phyloP scores from a whole-genome alignment of 139 green algal species.

The Chlamydomonas applanata region DNA sequence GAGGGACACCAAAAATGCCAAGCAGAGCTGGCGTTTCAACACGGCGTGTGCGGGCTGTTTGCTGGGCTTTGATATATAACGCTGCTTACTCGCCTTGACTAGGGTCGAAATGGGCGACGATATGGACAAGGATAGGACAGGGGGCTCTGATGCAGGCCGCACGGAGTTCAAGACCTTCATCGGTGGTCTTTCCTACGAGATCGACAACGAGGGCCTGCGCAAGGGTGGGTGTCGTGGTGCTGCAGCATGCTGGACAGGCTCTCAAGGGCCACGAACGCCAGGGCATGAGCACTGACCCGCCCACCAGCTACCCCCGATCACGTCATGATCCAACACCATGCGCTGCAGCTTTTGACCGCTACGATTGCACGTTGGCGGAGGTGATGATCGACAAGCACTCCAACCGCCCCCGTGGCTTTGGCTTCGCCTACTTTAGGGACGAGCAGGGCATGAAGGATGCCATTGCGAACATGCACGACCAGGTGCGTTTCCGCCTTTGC shows the following conservation, averaged over 20 bases:
- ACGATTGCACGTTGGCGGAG: conserved; percentile 27
- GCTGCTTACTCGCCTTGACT: too few relatives aligned
- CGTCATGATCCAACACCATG: neutral
- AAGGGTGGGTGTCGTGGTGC: conserved; percentile 1
- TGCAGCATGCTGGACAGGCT: neutral
- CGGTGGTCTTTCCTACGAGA: conserved; percentile 9
- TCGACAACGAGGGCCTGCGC: conserved; percentile 6
- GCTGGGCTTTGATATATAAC: too few relatives aligned
- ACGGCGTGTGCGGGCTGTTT: too few relatives aligned
- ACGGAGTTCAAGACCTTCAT: conserved; percentile 14
- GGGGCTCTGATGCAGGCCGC: neutral
- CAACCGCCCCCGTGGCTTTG: conserved; percentile 74
- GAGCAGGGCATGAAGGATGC: conserved; percentile 57
- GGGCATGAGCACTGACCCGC: neutral
- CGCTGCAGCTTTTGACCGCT: conserved; percentile 59
- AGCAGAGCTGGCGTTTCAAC: too few relatives aligned
- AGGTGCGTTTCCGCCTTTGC: conserved; percentile 27
- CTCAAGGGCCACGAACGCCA: too few relatives aligned
- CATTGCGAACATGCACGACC: conserved; percentile 69
- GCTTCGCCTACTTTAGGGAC: conserved; percentile 81
- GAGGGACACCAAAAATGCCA: too few relatives aligned
- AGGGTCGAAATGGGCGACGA: too few relatives aligned
- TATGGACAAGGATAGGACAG: too few relatives aligned
- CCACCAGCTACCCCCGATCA: neutral
- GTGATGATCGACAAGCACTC: conserved; percentile 70